Percentiles rank a stretch among this genome's conserved stretches.
Conservation (phyloP, 257 asterid genomes). For the Jacaranda copaia region DNA sequence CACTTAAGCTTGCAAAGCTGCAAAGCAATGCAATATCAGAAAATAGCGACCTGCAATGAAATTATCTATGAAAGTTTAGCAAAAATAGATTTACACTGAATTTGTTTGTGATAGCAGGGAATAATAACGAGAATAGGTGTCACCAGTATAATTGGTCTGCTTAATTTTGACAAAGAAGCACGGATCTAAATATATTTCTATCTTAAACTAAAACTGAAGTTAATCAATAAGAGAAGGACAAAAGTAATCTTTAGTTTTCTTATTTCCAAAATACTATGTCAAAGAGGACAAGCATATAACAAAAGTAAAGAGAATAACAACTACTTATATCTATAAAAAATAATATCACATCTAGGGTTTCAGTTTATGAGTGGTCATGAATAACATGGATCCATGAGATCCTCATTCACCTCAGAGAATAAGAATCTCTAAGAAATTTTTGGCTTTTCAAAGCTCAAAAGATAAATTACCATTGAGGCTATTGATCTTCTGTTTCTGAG, state of each 20-base stretch:
- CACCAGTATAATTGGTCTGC: constrained; percentile 1
- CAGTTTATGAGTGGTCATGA: neutral
- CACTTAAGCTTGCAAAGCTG: constrained; percentile 20
- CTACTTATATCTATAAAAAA: constrained; percentile 5
- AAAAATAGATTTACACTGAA: constrained; percentile 5
- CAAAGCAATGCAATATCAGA: neutral
- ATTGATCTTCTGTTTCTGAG: constrained; percentile 49
- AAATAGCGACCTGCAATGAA: neutral
- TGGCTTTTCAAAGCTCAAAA: constrained; percentile 27
- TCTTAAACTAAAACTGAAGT: constrained; percentile 21
- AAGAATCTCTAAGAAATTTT: constrained; percentile 23
- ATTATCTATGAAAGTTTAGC: constrained; percentile 2
- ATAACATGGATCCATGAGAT: neutral
- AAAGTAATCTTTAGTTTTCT: constrained; percentile 8
- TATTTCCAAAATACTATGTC: neutral
- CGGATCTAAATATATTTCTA: constrained; percentile 20
- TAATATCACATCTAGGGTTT: neutral
- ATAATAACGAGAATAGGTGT: neutral
- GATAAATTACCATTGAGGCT: constrained; percentile 53
- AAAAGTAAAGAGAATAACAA: neutral
- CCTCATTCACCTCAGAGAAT: constrained; percentile 25
- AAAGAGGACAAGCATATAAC: neutral
- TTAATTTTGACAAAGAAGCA: constrained; percentile 29
- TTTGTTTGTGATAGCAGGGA: constrained; percentile 11
- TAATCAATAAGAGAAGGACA: neutral